Percentiles rank a stretch among this genome's conserved stretches.
These are phyloP conservation scores for Lizonia empirigonia DNA, from an alignment of 2,329 filamentous ascomycete genomes.

Conservation along the genomic window DNA sequence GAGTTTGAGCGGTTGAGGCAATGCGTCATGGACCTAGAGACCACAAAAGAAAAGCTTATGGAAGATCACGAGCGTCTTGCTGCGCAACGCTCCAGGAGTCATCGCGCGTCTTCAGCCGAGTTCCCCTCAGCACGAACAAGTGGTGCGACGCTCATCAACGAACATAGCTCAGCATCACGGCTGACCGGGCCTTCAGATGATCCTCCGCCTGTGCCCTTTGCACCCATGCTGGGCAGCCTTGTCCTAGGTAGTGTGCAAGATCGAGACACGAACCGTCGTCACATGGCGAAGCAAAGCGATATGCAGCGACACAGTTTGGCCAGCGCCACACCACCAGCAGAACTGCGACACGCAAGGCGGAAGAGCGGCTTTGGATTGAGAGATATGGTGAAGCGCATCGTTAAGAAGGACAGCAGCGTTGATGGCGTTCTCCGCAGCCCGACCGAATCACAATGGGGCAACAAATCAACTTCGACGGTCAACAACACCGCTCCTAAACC, in stretches of 20 bases:
- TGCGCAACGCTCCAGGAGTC: slow-evolving; percentile 29
- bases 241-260: slow-evolving; percentile 12
- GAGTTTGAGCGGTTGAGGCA: slow-evolving; percentile 37
- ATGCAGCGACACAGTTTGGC: slow-evolving; percentile 26
- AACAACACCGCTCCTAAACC: slow-evolving; percentile 1
- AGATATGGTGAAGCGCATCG: slow-evolving; percentile 37
- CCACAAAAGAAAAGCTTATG: slow-evolving; percentile 41
- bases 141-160: slow-evolving; percentile 40
- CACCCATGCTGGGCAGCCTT: slow-evolving; percentile 7
- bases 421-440: slow-evolving; percentile 5
- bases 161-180: slow-evolving; percentile 21
- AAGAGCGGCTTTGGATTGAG: slow-evolving; percentile 33
- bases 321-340: slow-evolving; percentile 28
- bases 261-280: neutral
- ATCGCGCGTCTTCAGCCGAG: slow-evolving; percentile 29
- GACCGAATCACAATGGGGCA: slow-evolving; percentile 5
- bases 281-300: slow-evolving; percentile 21
- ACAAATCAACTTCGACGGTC: slow-evolving; percentile 1
- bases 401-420: slow-evolving; percentile 26
- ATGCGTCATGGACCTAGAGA: slow-evolving; percentile 29
- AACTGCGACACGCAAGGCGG: slow-evolving; percentile 22
- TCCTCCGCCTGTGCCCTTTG: slow-evolving; percentile 12
- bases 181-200: slow-evolving; percentile 24
- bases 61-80: slow-evolving; percentile 40
- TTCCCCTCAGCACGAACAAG: slow-evolving; percentile 39